Evolutionary conservation across 306 rosid species (phyloP).

Genomic region (Lathyrus oleraceus): DNA sequence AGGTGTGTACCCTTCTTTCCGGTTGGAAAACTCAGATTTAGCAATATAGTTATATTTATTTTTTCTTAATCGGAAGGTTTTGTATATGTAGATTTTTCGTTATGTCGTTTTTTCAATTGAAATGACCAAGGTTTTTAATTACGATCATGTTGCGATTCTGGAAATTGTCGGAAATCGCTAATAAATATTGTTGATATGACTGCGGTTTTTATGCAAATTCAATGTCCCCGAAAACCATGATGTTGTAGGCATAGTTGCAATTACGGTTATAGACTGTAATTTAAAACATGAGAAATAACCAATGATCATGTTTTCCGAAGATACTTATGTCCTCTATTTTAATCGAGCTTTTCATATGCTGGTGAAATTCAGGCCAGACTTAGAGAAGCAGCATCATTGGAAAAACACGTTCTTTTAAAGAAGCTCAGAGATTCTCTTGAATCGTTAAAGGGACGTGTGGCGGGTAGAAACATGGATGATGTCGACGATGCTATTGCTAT

Average conservation of each 20-base stretch:
- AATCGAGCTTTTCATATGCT: constrained; percentile 30
- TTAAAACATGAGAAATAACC: constrained; percentile 1
- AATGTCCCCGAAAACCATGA: not conserved
- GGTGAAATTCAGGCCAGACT: constrained; percentile 80
- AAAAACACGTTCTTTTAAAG: constrained; percentile 91
- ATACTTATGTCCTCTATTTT: constrained; percentile 22
- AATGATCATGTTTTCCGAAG: constrained; percentile 17
- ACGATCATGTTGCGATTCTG: not conserved
- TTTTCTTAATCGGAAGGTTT: constrained; percentile 1
- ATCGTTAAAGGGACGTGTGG: constrained; percentile 85
- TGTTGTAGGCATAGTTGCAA: not conserved
- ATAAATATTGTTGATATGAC: not conserved
- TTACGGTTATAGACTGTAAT: not conserved
- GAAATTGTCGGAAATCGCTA: not conserved
- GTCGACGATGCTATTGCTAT: constrained; percentile 91
- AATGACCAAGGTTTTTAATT: constrained; percentile 3
- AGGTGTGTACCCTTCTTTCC: constrained; percentile 49
- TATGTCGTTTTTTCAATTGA: not conserved
- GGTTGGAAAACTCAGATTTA: not conserved
- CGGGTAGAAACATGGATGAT: constrained; percentile 93
- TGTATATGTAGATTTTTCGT: constrained; percentile 6
- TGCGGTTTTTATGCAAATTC: not conserved
- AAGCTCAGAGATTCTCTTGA: constrained; percentile 93
- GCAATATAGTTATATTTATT: not conserved
- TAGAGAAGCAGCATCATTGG: constrained; percentile 90